Evolutionary conservation across 371 early-diverging fungal genomes (phyloP), one percentile per base, ranked within the genome.

Genomic region (Catenaria anguillulae): DNA sequence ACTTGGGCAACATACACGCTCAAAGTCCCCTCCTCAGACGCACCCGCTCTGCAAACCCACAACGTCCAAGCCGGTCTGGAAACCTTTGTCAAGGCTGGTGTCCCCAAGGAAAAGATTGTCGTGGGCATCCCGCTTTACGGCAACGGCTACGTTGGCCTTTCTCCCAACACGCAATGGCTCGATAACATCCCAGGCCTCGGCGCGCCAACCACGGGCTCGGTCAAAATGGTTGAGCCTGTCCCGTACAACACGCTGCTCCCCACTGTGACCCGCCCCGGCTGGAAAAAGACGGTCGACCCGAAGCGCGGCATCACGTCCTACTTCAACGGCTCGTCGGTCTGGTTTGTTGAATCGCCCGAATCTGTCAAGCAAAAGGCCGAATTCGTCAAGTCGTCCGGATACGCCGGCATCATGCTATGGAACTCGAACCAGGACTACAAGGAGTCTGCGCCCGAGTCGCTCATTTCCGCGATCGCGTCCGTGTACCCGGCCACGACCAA

Each of bases 331-430:
- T 24, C 58, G 40, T 4, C 33, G 24, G 26, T 36, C 19, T 58
- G 42, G 36, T 58, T 42, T 36, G 12, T 58, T 6, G 58, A 58
- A 34, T 24, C 36, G 40, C 40, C 43, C 31, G 42, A 24, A 0
- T 33, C 40, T 17, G 36, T 58, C 24, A 10, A 10, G 15, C 19
- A 33, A 6, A 58, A 58, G 42, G 36, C 43, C 36, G 17, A 58
- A 31, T 58, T 13, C 24, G 36, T 33, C 17, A 29, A 12, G 3
- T 4, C 12, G 19, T 10, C 31, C 6, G 58, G 58, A 19, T 36
- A 24, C 36, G 58, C 26, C 58, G 58, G 58, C 40, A 24, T 58
- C 26, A 58, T 58, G 58, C 36, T 58, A 24, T 58, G 58, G 58
- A 58, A 58, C 58, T 40, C 40, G 36, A 58, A 58, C 58, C 58